These are phyloP conservation scores for Solanum lycopersicoides DNA, from an alignment of 257 asterid genomes.

Conservation along the genomic window DNA sequence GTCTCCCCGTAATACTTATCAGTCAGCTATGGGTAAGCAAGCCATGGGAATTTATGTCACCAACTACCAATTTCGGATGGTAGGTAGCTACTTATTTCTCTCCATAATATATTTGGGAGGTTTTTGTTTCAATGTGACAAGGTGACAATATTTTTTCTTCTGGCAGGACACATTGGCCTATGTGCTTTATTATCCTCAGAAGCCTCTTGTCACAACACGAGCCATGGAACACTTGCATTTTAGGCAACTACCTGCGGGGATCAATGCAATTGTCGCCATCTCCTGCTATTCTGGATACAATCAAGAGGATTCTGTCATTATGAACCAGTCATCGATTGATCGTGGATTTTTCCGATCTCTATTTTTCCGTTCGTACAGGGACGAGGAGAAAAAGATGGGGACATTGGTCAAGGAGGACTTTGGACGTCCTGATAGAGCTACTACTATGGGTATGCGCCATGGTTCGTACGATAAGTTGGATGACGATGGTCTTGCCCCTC, in stretches of 20 bases:
- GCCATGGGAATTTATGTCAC: constrained; percentile 98
- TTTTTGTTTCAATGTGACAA: not conserved
- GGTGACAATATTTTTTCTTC: not conserved
- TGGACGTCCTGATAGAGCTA: constrained; percentile 87
- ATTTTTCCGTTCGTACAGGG: constrained; percentile 91
- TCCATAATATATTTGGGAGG: not conserved
- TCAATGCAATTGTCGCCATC: constrained; percentile 93
- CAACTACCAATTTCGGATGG: constrained; percentile 97
- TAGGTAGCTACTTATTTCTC: constrained; percentile 16
- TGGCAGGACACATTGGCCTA: constrained; percentile 90
- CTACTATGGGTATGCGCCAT: constrained; percentile 98
- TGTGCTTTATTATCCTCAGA: constrained; percentile 92
- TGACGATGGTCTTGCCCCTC: constrained; percentile 97
- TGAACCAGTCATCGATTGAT: constrained; percentile 95
- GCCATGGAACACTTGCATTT: constrained; percentile 99
- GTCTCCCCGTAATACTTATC: constrained; percentile 99
- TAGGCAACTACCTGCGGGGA: constrained; percentile 96
- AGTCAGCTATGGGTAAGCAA: constrained; percentile 99
- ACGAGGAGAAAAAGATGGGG: constrained; percentile 98
- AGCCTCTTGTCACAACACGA: constrained; percentile 95
- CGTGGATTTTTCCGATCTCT: constrained; percentile 95
- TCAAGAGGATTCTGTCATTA: constrained; percentile 96
- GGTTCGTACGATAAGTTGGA: constrained; percentile 97
- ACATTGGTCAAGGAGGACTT: constrained; percentile 96
- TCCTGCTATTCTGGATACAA: constrained; percentile 94